Conservation (phyloP, 1,139 yeast genomes). For the Yamadazyma conglobata region DNA sequence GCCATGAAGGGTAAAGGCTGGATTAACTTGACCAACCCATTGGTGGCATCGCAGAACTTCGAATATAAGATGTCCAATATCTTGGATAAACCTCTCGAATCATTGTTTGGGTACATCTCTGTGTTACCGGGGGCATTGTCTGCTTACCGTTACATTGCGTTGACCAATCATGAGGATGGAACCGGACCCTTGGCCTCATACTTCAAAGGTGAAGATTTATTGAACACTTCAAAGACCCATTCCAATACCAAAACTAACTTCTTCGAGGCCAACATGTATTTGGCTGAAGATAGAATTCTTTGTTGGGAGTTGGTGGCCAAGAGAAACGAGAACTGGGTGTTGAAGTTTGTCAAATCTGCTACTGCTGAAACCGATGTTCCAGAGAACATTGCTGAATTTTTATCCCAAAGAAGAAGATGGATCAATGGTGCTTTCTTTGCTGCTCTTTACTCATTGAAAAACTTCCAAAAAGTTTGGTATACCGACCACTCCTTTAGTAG, state of each 20-base stretch:
- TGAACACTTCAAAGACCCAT: slow-evolving; percentile 28
- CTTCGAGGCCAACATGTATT: slow-evolving; percentile 93
- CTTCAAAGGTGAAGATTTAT: slow-evolving; percentile 80
- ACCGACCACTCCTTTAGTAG: slow-evolving; percentile 80
- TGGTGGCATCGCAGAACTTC: slow-evolving; percentile 94
- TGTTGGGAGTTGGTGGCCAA: slow-evolving; percentile 98
- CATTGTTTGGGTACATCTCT: slow-evolving; percentile 87
- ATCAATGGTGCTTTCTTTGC: slow-evolving; percentile 97
- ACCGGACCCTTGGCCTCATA: slow-evolving; percentile 88
- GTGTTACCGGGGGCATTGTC: slow-evolving; percentile 96
- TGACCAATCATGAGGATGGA: slow-evolving; percentile 81
- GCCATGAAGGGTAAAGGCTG: slow-evolving; percentile 91
- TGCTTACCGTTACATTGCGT: slow-evolving; percentile 88
- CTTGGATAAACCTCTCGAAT: slow-evolving; percentile 90
- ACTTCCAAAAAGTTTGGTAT: slow-evolving; percentile 75
- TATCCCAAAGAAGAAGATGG: slow-evolving; percentile 97
- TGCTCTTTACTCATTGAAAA: slow-evolving; percentile 81
- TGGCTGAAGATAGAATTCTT: slow-evolving; percentile 94
- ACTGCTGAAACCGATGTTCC: slow-evolving; percentile 98
- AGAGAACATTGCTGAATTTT: slow-evolving; percentile 82
- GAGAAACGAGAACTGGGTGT: slow-evolving; percentile 81
- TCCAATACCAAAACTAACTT: slow-evolving; percentile 56
- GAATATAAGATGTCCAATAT: slow-evolving; percentile 96
- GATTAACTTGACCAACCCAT: slow-evolving; percentile 75
- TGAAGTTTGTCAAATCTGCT: slow-evolving; percentile 89